Conservation (phyloP, 805 yeast genomes). For the Hanseniaspora vineae region DNA sequence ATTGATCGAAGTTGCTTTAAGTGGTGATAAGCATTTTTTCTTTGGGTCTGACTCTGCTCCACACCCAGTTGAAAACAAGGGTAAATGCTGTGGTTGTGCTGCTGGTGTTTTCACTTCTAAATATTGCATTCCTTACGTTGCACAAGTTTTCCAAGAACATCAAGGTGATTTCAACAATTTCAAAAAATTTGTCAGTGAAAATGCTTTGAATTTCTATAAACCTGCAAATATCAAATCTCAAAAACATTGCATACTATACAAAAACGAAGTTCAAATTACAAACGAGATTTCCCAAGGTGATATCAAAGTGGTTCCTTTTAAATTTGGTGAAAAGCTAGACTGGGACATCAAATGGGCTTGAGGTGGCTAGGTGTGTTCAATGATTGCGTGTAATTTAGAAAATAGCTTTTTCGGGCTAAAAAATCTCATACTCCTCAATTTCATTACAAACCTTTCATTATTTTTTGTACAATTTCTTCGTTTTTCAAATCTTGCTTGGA, state of each 20-base stretch:
- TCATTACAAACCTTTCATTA: conserved; percentile 10
- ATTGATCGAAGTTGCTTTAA: conserved; percentile 72
- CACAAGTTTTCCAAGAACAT: conserved; percentile 60
- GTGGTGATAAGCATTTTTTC: conserved; percentile 86
- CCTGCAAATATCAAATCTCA: conserved; percentile 28
- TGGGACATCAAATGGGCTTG: conserved; percentile 68
- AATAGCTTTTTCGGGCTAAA: not conserved
- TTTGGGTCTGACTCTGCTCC: conserved; percentile 99
- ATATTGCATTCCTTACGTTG: conserved; percentile 68
- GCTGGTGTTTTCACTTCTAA: conserved; percentile 98
- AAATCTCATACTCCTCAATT: not conserved
- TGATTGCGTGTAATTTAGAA: not conserved
- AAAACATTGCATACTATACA: conserved; percentile 39
- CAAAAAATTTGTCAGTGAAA: conserved; percentile 60
- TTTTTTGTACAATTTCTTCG: conserved; percentile 34
- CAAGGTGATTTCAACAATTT: conserved; percentile 48
- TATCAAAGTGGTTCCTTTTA: conserved; percentile 67
- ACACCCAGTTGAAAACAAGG: conserved; percentile 72
- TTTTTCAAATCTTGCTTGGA: conserved; percentile 45
- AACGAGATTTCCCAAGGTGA: conserved; percentile 43
- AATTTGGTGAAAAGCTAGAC: conserved; percentile 59
- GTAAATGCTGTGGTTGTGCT: conserved; percentile 70
- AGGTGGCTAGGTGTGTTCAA: not conserved
- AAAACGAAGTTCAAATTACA: conserved; percentile 33
- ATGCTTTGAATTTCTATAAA: conserved; percentile 60